phyloP scores from a whole-genome alignment of 257 asterid species.

The Gentiana dahurica region DNA sequence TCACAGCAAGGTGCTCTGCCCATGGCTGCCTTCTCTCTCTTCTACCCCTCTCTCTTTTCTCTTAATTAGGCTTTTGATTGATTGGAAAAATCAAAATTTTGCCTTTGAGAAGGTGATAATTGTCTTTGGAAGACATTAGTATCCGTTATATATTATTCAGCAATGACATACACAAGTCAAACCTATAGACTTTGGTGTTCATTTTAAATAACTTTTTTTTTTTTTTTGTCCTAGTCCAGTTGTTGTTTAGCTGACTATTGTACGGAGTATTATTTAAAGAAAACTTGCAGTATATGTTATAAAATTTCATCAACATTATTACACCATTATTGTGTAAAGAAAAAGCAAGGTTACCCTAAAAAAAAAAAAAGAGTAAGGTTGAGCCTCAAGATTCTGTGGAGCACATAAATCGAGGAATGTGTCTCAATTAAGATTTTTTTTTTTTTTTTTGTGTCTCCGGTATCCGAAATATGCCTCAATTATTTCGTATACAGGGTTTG shows the following conservation, averaged over 20 bases:
- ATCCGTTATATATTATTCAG: constrained; percentile 8
- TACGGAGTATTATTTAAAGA: too few species aligned
- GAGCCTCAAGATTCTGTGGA: too few species aligned
- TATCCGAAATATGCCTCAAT: too few species aligned
- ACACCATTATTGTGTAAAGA: background rate
- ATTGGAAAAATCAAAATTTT: constrained; percentile 5
- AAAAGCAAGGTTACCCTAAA: background rate
- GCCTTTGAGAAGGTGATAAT: constrained; percentile 3
- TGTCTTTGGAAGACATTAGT: constrained; percentile 22
- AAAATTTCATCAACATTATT: constrained; percentile 9
- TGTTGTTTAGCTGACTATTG: constrained; percentile 9
- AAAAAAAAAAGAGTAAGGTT: background rate
- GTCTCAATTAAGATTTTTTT: too few species aligned
- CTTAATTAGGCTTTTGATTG: constrained; percentile 4
- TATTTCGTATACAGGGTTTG: too few species aligned
- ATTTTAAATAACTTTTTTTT: constrained; percentile 6
- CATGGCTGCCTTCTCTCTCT: constrained; percentile 28
- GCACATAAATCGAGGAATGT: too few species aligned
- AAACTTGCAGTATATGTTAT: too few species aligned
- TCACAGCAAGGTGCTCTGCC: constrained; percentile 94
- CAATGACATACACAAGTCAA: constrained; percentile 43
- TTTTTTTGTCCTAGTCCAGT: constrained; percentile 14
- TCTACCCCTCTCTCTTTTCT: background rate
- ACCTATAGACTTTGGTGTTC: constrained; percentile 20
- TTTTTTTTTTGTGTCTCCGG: too few species aligned